Evolutionary conservation across 1,284 basidiomycete genomes (phyloP), one percentile per base, ranked within the genome.

Genomic region (Rhizoctonia solani): DNA sequence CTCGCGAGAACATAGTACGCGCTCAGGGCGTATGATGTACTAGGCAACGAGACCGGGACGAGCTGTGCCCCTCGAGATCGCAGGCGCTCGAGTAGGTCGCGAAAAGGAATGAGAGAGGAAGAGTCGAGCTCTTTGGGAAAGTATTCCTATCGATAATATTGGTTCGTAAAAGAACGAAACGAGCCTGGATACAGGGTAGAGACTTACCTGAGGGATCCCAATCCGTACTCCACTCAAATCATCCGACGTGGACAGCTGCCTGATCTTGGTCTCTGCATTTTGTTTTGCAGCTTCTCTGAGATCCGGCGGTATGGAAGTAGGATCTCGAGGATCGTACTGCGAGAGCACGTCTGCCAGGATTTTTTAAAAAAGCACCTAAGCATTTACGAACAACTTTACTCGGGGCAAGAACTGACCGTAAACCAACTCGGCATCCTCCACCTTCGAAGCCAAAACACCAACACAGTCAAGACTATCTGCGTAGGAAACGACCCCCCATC

Each of bases 381-480:
- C 23, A 3, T 23, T 9, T 19, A 46, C 2, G 25, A 41, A 39
- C 37, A 30, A 34, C 21, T 25, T 46, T 13, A 44, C 41, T 16
- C 41, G 4, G 32, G 32, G 32, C 11, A 46, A 32, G 13, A 2
- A 75, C 85, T 68, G 72, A 93, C 92, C 79, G 72, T 92, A 93
- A 0, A 92, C 82, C 0, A 75, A 72, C 39, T 80, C 73, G 1
- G 87, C 82, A 4, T 79, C 79, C 4, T 77, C 73, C 0, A 90
- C 82, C 4, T 81, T 79, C 52, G 77, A 78, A 0, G 86, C 88
- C 23, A 98, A 76, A 1, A 99, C 79, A 0, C 96, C 97, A 0
- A 99, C 93, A 68, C 93, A 96, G 73, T 99, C 96, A 9, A 99
- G 80, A 68, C 93, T 95, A 74, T 98, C 95, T 0, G 95, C 95